Percentiles rank a stretch among this genome's conserved stretches.
phyloP scores from a whole-genome alignment of 495 filamentous ascomycete genomes.

The Penicillium bialowiezense region DNA sequence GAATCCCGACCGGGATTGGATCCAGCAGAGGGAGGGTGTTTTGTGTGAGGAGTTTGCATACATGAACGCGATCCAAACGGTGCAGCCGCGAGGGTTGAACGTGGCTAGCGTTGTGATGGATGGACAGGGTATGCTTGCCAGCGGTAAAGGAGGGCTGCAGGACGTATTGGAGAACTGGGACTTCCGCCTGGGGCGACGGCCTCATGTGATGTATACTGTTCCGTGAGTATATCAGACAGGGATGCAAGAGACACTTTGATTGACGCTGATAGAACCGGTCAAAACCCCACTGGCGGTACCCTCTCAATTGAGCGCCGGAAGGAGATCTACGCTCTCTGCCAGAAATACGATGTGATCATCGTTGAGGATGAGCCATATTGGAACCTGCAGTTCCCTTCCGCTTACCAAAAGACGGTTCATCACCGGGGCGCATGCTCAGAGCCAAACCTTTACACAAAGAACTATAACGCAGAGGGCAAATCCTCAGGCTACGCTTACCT shows the following conservation, averaged over 20 bases:
- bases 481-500: constrained; percentile 75
- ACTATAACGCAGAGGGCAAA: constrained; percentile 45
- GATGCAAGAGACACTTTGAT: not conserved
- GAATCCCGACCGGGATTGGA: constrained; percentile 62
- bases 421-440: constrained; percentile 26
- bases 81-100: constrained; percentile 65
- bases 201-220: constrained; percentile 87
- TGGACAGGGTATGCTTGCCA: constrained; percentile 66
- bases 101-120: constrained; percentile 73
- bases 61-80: constrained; percentile 66
- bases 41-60: constrained; percentile 78
- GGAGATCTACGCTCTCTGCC: constrained; percentile 77
- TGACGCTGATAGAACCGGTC: constrained; percentile 63
- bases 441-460: constrained; percentile 24
- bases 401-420: constrained; percentile 36
- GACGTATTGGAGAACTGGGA: constrained; percentile 86
- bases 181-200: constrained; percentile 62
- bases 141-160: constrained; percentile 66
- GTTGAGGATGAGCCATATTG: constrained; percentile 96
- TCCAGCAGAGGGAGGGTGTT: constrained; percentile 65
- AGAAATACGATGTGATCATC: constrained; percentile 85
- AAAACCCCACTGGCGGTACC: constrained; percentile 83
- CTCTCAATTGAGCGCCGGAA: constrained; percentile 67
- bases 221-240: constrained; percentile 55
- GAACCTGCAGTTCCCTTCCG: constrained; percentile 86